Conservation (phyloP, 2,329 filamentous ascomycete genomes). For the Penicillium occitanis region DNA sequence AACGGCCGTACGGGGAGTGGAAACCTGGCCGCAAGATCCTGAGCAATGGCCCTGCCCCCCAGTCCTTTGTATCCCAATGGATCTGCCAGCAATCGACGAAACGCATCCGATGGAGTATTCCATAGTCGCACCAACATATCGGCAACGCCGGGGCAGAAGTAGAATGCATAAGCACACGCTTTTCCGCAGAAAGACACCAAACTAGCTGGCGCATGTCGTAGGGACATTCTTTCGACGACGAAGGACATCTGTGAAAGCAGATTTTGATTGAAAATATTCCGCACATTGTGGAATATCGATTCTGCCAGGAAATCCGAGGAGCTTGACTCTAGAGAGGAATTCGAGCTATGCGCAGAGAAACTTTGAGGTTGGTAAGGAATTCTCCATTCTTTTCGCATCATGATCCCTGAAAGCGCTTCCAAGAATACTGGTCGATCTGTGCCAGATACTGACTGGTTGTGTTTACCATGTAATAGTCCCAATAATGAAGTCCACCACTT, state of each 20-base stretch:
- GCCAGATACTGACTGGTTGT: slow-evolving; percentile 74
- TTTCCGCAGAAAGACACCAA: slow-evolving; percentile 85
- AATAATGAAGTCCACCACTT: slow-evolving; percentile 87
- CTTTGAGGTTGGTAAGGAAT: slow-evolving; percentile 46
- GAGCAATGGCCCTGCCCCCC: slow-evolving; percentile 53
- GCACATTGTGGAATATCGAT: slow-evolving; percentile 83
- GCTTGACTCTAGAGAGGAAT: slow-evolving; percentile 60
- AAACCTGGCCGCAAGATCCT: slow-evolving; percentile 67
- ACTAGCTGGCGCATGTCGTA: slow-evolving; percentile 68
- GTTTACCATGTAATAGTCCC: slow-evolving; percentile 74
- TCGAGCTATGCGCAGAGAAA: slow-evolving; percentile 55
- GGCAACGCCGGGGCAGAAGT: slow-evolving; percentile 83
- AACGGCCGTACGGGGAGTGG: slow-evolving; percentile 64
- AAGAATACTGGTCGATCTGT: slow-evolving; percentile 80
- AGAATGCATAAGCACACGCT: slow-evolving; percentile 88
- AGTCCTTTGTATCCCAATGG: slow-evolving; percentile 61
- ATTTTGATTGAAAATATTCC: slow-evolving; percentile 81
- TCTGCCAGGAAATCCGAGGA: slow-evolving; percentile 68
- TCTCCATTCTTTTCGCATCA: slow-evolving; percentile 88
- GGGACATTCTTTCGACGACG: slow-evolving; percentile 84
- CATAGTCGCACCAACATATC: slow-evolving; percentile 81
- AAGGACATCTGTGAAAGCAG: slow-evolving; percentile 79
- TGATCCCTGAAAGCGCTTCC: slow-evolving; percentile 75
- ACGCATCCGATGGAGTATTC: slow-evolving; percentile 66
- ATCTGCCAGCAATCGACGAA: slow-evolving; percentile 71